Percentiles rank a stretch among this genome's conserved stretches.
Evolutionary conservation across 441 rosid species (phyloP).

Genomic region (Manihot esculenta): DNA sequence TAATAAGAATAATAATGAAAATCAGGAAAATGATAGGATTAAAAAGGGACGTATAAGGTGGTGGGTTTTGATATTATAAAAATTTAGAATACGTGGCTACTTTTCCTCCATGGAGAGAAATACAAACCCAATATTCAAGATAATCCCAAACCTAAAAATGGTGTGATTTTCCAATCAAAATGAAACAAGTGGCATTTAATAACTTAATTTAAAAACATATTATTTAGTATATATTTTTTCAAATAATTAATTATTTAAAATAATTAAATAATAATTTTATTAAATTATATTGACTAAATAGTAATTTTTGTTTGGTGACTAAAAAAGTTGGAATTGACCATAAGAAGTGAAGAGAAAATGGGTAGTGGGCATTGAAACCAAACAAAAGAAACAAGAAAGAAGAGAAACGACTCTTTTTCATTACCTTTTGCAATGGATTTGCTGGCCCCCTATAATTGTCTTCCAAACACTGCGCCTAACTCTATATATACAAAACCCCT

Average conservation of each 20-base stretch:
- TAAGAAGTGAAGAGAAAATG: neutral
- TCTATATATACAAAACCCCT: too few relatives aligned
- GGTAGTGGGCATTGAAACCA: too few relatives aligned
- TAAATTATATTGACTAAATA: too few relatives aligned
- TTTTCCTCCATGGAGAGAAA: neutral
- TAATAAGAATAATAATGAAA: too few relatives aligned
- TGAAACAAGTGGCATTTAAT: too few relatives aligned
- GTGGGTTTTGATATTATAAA: neutral
- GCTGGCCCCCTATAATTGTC: neutral
- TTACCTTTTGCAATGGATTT: constrained; percentile 13
- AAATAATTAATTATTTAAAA: too few relatives aligned
- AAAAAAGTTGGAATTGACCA: neutral
- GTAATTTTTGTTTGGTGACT: too few relatives aligned
- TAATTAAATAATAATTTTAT: too few relatives aligned
- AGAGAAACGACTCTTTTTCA: constrained; percentile 17
- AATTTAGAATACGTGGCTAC: neutral
- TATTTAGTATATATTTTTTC: too few relatives aligned
- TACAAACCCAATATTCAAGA: neutral
- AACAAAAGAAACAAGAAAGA: neutral
- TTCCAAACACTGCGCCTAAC: too few relatives aligned
- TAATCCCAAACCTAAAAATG: neutral
- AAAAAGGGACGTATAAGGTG: neutral
- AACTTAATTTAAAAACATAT: too few relatives aligned
- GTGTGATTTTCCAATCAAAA: neutral
- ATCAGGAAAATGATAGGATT: too few relatives aligned